phyloP scores from a whole-genome alignment of 2,329 filamentous ascomycete species.

The Rhynchosporium secalis region DNA sequence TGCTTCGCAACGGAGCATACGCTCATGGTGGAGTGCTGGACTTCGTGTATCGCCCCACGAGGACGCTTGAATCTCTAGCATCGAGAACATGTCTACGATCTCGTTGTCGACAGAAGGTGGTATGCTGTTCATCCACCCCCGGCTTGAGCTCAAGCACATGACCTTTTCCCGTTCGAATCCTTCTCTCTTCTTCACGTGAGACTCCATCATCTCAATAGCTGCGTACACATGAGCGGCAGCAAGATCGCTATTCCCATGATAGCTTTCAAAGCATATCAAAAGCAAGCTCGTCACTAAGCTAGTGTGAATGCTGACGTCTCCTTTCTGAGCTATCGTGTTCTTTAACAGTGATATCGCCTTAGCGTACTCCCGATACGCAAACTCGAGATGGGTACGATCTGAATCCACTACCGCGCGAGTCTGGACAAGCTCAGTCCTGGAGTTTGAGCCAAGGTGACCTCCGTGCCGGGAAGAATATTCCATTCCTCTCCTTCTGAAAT shows the following conservation, averaged over 20 bases:
- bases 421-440: too few relatives aligned
- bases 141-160: neutral
- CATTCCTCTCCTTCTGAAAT: slow-evolving; percentile 2
- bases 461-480: neutral
- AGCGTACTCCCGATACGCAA: slow-evolving; percentile 18
- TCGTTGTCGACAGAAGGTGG: neutral
- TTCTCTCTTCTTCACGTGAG: neutral
- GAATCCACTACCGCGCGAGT: too few relatives aligned
- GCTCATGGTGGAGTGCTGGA: neutral
- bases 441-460: too few relatives aligned
- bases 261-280: slow-evolving; percentile 16
- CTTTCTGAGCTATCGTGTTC: neutral
- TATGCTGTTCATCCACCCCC: too few relatives aligned
- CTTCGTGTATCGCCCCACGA: neutral
- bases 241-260: slow-evolving; percentile 15
- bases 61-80: slow-evolving; percentile 11
- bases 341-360: slow-evolving; percentile 7
- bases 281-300: slow-evolving; percentile 17
- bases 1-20: neutral
- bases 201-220: slow-evolving; percentile 15
- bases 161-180: neutral
- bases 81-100: slow-evolving; percentile 5
- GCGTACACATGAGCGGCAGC: slow-evolving; percentile 1
- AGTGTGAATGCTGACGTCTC: neutral
- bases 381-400: neutral